Conservation (phyloP, 768 basidiomycete species). For the Amanita muscaria region DNA sequence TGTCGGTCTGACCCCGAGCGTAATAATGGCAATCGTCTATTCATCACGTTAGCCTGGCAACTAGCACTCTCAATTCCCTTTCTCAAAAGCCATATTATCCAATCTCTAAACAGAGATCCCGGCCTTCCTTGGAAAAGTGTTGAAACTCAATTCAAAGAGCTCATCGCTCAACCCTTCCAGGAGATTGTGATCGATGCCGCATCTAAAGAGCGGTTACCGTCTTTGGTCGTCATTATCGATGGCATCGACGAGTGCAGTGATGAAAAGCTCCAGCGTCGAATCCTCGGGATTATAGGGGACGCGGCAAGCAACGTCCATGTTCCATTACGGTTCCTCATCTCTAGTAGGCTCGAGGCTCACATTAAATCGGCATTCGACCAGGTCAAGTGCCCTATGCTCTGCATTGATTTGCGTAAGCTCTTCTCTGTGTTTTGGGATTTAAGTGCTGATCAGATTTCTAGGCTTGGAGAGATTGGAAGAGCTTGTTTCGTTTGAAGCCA, state of each 20-base stretch:
- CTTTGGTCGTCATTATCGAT: neutral
- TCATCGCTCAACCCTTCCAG: neutral
- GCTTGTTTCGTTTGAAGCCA: no score
- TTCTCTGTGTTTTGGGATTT: no score
- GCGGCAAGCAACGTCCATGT: neutral
- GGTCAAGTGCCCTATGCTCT: neutral
- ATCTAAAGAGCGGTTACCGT: neutral
- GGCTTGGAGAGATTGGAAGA: no score
- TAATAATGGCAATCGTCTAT: neutral
- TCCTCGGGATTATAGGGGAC: neutral
- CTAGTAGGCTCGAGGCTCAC: neutral
- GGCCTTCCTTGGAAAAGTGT: neutral
- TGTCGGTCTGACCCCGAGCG: neutral
- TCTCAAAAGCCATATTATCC: neutral
- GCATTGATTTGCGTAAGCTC: neutral
- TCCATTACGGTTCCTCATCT: neutral
- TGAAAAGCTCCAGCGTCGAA: neutral
- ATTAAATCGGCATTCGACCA: neutral
- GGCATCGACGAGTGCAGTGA: neutral
- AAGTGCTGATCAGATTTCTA: no score
- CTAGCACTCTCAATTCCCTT: neutral
- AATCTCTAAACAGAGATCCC: neutral
- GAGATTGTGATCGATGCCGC: neutral
- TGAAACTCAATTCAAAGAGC: conserved; percentile 2
- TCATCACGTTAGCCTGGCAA: conserved; percentile 1